Conservation (phyloP, 805 yeast species). For the Pichia manshurica region DNA sequence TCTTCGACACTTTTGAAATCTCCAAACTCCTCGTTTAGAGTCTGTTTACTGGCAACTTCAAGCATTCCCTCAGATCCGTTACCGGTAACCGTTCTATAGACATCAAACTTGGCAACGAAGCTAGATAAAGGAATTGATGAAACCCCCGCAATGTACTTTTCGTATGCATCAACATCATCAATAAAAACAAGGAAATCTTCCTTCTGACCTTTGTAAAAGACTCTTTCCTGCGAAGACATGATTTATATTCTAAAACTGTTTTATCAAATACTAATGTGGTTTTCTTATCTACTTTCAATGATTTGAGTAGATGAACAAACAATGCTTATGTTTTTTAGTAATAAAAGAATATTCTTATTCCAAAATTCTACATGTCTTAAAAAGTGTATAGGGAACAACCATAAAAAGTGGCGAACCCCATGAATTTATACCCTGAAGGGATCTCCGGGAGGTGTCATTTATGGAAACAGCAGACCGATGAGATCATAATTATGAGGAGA, state of each 20-base stretch:
- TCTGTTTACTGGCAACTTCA: slow-evolving; percentile 64
- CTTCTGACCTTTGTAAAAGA: slow-evolving; percentile 59
- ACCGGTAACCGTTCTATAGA: slow-evolving; percentile 56
- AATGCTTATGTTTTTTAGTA: too few species aligned
- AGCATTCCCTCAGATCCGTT: slow-evolving; percentile 66
- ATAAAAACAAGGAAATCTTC: slow-evolving; percentile 63
- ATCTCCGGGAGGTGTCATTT: background rate
- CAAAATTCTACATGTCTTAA: too few species aligned
- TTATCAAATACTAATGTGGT: too few species aligned
- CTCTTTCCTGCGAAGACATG: slow-evolving; percentile 33
- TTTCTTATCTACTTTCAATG: too few species aligned
- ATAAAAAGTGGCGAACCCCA: too few species aligned
- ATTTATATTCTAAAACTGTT: background rate
- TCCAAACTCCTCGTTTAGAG: slow-evolving; percentile 66
- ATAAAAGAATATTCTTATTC: too few species aligned
- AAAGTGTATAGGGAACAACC: too few species aligned
- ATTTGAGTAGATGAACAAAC: too few species aligned
- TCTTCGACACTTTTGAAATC: slow-evolving; percentile 44
- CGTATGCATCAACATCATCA: slow-evolving; percentile 45
- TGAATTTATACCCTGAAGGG: too few species aligned
- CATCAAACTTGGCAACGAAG: slow-evolving; percentile 57
- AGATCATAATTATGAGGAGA: background rate
- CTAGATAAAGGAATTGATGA: slow-evolving; percentile 53
- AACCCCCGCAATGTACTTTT: slow-evolving; percentile 44
- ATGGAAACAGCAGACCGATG: background rate